These are phyloP conservation scores for Termitomyces sp. DNA, from an alignment of 768 basidiomycete genomes.

Conservation along the genomic window DNA sequence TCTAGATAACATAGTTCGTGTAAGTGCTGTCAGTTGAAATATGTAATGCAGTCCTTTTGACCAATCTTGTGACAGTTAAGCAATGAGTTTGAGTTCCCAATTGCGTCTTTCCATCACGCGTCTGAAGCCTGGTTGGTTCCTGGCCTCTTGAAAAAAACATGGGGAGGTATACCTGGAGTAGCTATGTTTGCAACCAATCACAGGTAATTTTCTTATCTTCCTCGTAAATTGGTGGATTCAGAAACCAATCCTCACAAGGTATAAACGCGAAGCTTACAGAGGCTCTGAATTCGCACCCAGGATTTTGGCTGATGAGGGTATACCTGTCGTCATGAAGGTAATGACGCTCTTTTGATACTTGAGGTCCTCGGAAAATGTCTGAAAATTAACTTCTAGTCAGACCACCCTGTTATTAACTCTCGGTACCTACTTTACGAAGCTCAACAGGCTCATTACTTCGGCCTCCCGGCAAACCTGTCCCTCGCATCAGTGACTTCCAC, in stretches of 20 bases:
- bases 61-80: conserved; percentile 46
- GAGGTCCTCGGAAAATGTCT: background rate
- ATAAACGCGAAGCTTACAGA: conserved; percentile 54
- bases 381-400: conserved; percentile 34
- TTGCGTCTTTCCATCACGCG: conserved; percentile 83
- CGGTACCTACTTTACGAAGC: conserved; percentile 71
- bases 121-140: conserved; percentile 91
- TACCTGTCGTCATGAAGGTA: conserved; percentile 79
- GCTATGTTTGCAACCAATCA: conserved; percentile 82
- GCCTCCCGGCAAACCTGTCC: conserved; percentile 52
- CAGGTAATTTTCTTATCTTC: conserved; percentile 28
- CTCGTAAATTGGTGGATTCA: background rate
- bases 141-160: conserved; percentile 70
- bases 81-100: conserved; percentile 84
- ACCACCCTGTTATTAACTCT: conserved; percentile 55
- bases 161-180: conserved; percentile 58
- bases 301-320: conserved; percentile 64
- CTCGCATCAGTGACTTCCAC: conserved; percentile 63
- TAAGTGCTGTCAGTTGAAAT: conserved; percentile 24
- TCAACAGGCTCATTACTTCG: conserved; percentile 64
- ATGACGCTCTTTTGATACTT: background rate
- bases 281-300: conserved; percentile 77
- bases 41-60: background rate
- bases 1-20: conserved; percentile 62
- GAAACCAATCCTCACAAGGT: conserved; percentile 21